These are phyloP conservation scores for Caloboletus firmus DNA, from an alignment of 1,284 basidiomycete species.

Conservation along the genomic window DNA sequence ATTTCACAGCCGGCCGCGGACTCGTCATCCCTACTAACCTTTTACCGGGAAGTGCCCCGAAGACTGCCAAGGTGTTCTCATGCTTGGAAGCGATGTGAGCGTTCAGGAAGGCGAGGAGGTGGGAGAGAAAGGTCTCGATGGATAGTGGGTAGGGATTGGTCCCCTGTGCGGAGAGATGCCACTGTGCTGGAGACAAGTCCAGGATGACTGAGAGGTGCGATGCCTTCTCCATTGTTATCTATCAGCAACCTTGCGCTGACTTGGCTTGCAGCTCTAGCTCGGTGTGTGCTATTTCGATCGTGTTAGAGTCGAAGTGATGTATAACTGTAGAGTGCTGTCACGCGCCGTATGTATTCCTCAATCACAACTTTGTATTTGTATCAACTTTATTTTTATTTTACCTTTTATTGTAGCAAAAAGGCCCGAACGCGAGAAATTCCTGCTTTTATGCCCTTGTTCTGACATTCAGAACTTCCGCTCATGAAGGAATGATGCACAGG, in stretches of 20 bases:
- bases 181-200: constrained; percentile 81
- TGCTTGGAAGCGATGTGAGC: constrained; percentile 88
- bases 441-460: too few species aligned
- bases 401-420: too few species aligned
- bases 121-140: constrained; percentile 69
- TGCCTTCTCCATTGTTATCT: constrained; percentile 47
- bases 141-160: constrained; percentile 53
- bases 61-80: constrained; percentile 91
- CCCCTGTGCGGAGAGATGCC: constrained; percentile 62
- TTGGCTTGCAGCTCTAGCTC: not conserved
- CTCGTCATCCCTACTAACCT: constrained; percentile 48
- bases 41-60: constrained; percentile 82
- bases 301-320: not conserved
- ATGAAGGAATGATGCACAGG: too few species aligned
- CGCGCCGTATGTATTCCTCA: too few species aligned
- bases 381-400: too few species aligned
- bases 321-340: too few species aligned
- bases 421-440: too few species aligned
- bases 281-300: not conserved
- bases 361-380: not conserved
- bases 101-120: constrained; percentile 89
- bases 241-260: not conserved
- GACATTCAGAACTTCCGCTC: too few species aligned
- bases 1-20: not conserved
- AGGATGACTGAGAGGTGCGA: constrained; percentile 80